Percentiles rank a stretch among this genome's conserved stretches.
phyloP scores from a whole-genome alignment of 2,329 filamentous ascomycete genomes.

The Aspergillus cejpii region DNA sequence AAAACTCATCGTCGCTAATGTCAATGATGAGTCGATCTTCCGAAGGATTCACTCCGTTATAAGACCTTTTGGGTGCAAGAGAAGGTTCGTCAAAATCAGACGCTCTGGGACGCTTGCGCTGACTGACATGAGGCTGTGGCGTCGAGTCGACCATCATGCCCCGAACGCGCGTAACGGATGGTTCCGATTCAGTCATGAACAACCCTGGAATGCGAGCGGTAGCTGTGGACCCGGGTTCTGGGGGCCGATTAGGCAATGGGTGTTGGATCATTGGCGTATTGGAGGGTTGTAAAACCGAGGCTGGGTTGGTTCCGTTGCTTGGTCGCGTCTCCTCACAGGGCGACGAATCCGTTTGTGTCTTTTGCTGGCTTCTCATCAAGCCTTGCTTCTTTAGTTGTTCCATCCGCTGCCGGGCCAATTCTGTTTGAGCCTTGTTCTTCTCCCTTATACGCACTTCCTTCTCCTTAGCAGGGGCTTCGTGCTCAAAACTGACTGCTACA shows the following conservation, averaged over 20 bases:
- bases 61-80: constrained; percentile 52
- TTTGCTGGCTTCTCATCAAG: constrained; percentile 37
- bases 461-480: constrained; percentile 16
- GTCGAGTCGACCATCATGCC: constrained; percentile 16
- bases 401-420: constrained; percentile 69
- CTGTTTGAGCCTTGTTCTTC: constrained; percentile 61
- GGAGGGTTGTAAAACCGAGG: constrained; percentile 4
- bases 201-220: constrained; percentile 47
- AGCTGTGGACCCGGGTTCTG: constrained; percentile 23
- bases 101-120: constrained; percentile 57
- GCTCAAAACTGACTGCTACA: constrained; percentile 2
- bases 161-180: constrained; percentile 8
- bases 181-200: constrained; percentile 40
- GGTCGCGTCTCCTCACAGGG: constrained; percentile 6
- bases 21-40: constrained; percentile 69
- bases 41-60: constrained; percentile 44
- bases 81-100: constrained; percentile 61
- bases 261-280: constrained; percentile 24
- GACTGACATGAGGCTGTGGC: constrained; percentile 19
- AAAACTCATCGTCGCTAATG: constrained; percentile 66
- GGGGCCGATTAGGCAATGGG: constrained; percentile 35
- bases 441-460: constrained; percentile 31
- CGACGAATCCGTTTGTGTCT: constrained; percentile 12
- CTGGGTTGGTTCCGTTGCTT: constrained; percentile 1
- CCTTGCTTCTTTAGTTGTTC: constrained; percentile 60